Evolutionary conservation across 225 moss, liverwort and hornwort genomes (phyloP), one percentile per base, ranked within the genome.

Genomic region (Lunularia cruciata): DNA sequence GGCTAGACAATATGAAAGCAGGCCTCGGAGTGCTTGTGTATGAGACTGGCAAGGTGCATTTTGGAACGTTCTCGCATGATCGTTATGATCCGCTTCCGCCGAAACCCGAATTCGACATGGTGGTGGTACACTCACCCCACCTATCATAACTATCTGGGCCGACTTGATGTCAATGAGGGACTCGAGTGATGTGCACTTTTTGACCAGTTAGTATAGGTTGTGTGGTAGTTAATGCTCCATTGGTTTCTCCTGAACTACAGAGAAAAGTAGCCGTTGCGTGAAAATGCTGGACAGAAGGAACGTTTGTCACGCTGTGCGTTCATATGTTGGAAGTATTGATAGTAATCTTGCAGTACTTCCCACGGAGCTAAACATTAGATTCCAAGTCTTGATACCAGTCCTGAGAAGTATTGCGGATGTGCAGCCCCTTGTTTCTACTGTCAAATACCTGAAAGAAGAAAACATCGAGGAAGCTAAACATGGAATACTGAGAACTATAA

Each of bases 11-110:
- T 46, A 74, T 61, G 67, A 83, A 83, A 73, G 73, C 71, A 22
- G 83, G 83, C 32, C 34, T 79, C 15, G 83, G 83, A 36, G 67
- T 77, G 12, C 70, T 83, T 25, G 57, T 79, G 5, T 83, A 79
- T 62, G 83, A 83, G 52, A 79, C 70, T 40, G 83, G 83, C 63
- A 79, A 75, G 36, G 8, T 83, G 3, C 83, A 79, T 36, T 78
- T 66, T 74, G 83, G 83, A 38, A 53, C 79, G 27, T 83, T 83
- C 59, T 73, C 73, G 6, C 76, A 83, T 73, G 83, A 83, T 42
- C 76, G 26, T 36, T 83, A 79, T 46, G 56, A 74, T 63, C 79
- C 76, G 2, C 65, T 76, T 1, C 30, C 73, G 45, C 30, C 73
- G 45, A 67, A 71, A 40, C 73, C 76, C 2, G 26, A 46, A 8